Conservation (phyloP, 352 stramenopile genomes). For the Hyaloperonospora arabidopsidis region DNA sequence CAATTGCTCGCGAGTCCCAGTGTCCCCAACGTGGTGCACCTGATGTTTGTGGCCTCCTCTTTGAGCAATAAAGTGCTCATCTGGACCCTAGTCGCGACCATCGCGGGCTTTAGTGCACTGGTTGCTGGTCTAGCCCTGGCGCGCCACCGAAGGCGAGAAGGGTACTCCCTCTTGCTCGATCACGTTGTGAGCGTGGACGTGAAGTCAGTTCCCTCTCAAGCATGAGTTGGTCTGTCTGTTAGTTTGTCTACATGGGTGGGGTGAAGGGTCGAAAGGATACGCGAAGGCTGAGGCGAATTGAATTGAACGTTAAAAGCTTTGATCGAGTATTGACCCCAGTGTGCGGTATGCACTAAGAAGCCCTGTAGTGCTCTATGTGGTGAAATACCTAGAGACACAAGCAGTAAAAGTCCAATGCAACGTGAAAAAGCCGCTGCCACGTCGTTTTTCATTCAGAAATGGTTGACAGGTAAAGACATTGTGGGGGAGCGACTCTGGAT, state of each 20-base stretch:
- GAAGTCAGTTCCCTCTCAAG: neutral
- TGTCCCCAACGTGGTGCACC: constrained; percentile 13
- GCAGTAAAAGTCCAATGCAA: too few species aligned
- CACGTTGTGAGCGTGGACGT: constrained; percentile 20
- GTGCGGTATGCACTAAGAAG: too few species aligned
- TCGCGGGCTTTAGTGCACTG: constrained; percentile 10
- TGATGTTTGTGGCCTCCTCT: constrained; percentile 12
- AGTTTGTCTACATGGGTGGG: neutral
- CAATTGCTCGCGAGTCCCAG: constrained; percentile 32
- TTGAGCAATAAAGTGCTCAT: constrained; percentile 18
- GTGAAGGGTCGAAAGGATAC: too few species aligned
- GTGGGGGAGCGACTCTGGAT: too few species aligned
- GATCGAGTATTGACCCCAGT: too few species aligned
- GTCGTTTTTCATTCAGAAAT: too few species aligned
- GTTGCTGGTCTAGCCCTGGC: constrained; percentile 11
- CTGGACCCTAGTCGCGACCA: constrained; percentile 17
- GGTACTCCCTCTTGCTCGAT: constrained; percentile 25
- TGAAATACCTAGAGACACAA: too few species aligned
- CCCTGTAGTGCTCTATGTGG: too few species aligned
- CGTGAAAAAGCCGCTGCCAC: too few species aligned
- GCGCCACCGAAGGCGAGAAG: constrained; percentile 21
- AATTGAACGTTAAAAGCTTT: too few species aligned
- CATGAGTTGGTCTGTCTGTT: neutral
- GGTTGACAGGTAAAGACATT: too few species aligned
- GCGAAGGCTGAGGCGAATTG: too few species aligned